Evolutionary conservation across 2,329 filamentous ascomycete genomes (phyloP), one percentile per base, ranked within the genome.

Genomic region (Stagonosporopsis tanaceti): DNA sequence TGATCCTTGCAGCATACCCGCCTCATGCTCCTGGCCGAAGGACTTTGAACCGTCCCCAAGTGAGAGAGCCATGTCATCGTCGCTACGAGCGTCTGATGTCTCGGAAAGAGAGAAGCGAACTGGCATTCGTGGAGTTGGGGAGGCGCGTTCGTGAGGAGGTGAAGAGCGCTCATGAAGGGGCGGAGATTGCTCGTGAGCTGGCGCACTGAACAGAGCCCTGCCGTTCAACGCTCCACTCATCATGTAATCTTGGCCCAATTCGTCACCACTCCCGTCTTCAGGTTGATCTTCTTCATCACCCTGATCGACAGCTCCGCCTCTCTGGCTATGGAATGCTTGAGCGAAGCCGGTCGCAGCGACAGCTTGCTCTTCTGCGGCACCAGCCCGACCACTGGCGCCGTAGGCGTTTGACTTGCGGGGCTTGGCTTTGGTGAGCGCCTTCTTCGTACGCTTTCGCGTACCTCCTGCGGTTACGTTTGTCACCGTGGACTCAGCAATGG

Each of bases 381-480:
- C 65, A 38, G 72, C 63, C 25, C 72, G 73, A 47, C 73, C 74
- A 52, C 66, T 67, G 22, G 75, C 64, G 35, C 76, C 76, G 53
- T 78, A 78, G 1, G 74, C 73, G 47, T 72, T 70, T 5, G 75
- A 77, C 41, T 68, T 63, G 24, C 69, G 69, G 22, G 67, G 41
- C 27, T 70, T 70, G 41, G 73, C 61, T 59, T 74, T 71, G 12
- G 72, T 69, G 4, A 76, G 61, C 1, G 71, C 63, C 6, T 59
- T 68, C 42, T 66, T 68, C 34, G 61, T 66, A n/a, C 63, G 61
- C 22, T 60, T 63, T 8, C 58, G 63, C 4, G 63, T 60, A 4
- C 61, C 61, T 4, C 59, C 55, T n/a, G 59, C 54, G 25, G 68
- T 63, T 27, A 59, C 28, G 2, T 58, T 61, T 6, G 69, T 70